A percentile compares a stretch with the other conserved stretches of the same genome.
These are phyloP conservation scores for Fusarium devonianum DNA, from an alignment of 2,329 filamentous ascomycete species.

Conservation along the genomic window DNA sequence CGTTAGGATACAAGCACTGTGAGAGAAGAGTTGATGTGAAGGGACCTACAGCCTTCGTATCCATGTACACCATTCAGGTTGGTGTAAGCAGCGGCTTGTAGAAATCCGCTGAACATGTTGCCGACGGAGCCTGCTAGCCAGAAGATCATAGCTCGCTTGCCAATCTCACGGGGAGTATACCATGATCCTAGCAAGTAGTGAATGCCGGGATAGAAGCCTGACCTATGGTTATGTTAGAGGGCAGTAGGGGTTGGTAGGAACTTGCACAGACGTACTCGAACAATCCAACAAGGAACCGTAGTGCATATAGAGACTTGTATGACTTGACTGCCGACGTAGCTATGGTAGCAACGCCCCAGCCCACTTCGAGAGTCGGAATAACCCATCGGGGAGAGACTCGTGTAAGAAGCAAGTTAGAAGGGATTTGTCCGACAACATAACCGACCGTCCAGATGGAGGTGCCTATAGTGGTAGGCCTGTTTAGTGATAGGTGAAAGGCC, in stretches of 20 bases:
- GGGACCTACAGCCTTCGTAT: constrained; percentile 20
- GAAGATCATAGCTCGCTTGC: constrained; percentile 31
- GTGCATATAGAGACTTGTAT: constrained; percentile 18
- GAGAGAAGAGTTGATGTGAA: not conserved
- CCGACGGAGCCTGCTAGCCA: constrained; percentile 30
- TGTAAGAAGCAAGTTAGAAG: constrained; percentile 23
- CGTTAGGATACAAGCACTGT: too few species aligned
- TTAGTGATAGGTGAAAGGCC: fast-evolving
- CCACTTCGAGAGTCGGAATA: constrained; percentile 25
- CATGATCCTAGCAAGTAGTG: constrained; percentile 36
- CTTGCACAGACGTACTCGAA: constrained; percentile 20
- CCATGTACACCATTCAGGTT: constrained; percentile 25
- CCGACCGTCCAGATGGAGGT: constrained; percentile 28
- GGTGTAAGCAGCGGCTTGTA: constrained; percentile 25
- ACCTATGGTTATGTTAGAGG: constrained; percentile 2
- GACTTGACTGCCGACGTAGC: constrained; percentile 17
- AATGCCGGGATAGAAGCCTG: constrained; percentile 27
- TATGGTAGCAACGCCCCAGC: constrained; percentile 30
- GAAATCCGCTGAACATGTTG: constrained; percentile 23
- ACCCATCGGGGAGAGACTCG: constrained; percentile 25
- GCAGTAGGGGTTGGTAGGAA: not conserved
- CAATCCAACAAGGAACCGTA: constrained; percentile 26
- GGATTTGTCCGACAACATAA: constrained; percentile 30
- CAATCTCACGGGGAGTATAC: constrained; percentile 35
- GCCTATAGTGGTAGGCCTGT: not conserved